These are phyloP conservation scores for Prunus mongolica DNA, from an alignment of 306 rosid genomes.

Conservation along the genomic window DNA sequence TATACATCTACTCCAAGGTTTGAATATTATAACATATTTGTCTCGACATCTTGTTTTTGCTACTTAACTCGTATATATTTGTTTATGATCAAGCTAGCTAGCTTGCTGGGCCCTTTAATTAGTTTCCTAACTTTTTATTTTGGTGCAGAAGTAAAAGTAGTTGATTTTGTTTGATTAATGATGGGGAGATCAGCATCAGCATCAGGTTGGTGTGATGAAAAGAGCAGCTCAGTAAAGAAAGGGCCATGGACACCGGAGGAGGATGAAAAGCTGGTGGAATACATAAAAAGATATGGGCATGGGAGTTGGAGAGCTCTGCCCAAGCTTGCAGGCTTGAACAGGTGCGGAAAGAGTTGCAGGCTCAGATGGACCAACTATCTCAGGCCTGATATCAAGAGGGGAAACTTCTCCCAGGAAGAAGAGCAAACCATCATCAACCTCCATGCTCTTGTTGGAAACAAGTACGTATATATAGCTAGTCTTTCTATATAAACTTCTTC, in stretches of 20 bases:
- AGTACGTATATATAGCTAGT: constrained; percentile 29
- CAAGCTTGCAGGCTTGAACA: constrained; percentile 68
- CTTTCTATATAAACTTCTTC: not conserved
- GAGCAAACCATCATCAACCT: constrained; percentile 56
- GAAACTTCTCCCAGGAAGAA: constrained; percentile 59
- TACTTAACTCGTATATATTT: too few relatives aligned
- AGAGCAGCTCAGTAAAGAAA: constrained; percentile 29
- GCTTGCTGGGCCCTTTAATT: not conserved
- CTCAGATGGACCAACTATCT: constrained; percentile 78
- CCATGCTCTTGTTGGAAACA: constrained; percentile 68
- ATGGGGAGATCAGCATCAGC: constrained; percentile 21
- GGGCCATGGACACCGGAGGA: constrained; percentile 51
- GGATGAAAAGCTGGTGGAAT: constrained; percentile 38
- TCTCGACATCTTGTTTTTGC: too few relatives aligned
- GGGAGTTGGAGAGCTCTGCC: constrained; percentile 87
- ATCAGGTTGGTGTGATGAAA: constrained; percentile 10
- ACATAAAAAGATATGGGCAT: constrained; percentile 57
- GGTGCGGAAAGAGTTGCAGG: constrained; percentile 83
- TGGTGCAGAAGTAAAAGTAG: not conserved
- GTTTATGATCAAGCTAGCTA: too few relatives aligned
- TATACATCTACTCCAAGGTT: too few relatives aligned
- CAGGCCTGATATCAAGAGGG: constrained; percentile 78
- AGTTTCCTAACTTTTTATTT: not conserved
- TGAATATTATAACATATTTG: too few relatives aligned
- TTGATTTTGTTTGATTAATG: not conserved